Percentiles rank a stretch among this genome's conserved stretches.
Conservation (phyloP, 257 asterid species). For the Nicotiana benthamiana region DNA sequence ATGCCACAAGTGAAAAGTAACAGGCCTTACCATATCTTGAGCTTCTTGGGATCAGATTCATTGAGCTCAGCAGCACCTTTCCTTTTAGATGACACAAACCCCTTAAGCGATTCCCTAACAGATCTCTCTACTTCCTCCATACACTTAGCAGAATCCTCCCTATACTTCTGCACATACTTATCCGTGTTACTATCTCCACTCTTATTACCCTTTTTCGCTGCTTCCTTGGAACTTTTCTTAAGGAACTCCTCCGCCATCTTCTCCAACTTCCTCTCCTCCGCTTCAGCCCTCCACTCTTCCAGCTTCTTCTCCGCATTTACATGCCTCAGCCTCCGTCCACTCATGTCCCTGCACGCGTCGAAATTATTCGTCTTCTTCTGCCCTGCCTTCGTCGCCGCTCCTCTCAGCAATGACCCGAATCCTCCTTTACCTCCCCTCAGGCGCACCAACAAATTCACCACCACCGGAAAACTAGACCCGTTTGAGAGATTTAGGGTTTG, state of each 20-base stretch:
- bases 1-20: not conserved
- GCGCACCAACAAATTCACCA: conserved; percentile 46
- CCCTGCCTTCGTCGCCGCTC: conserved; percentile 97
- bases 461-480: conserved; percentile 28
- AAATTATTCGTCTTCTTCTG: conserved; percentile 94
- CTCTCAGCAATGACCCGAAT: conserved; percentile 83
- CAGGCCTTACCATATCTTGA: conserved; percentile 61
- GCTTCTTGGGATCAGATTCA: conserved; percentile 38
- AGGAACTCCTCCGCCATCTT: conserved; percentile 80
- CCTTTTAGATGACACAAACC: conserved; percentile 44
- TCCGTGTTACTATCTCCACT: conserved; percentile 32
- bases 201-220: conserved; percentile 42
- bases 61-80: conserved; percentile 22
- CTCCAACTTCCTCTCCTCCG: conserved; percentile 84
- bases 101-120: conserved; percentile 63
- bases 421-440: conserved; percentile 98
- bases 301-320: conserved; percentile 96
- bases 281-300: conserved; percentile 91
- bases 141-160: conserved; percentile 74
- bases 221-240: conserved; percentile 65
- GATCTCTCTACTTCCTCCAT: conserved; percentile 81
- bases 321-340: conserved; percentile 92
- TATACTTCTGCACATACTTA: conserved; percentile 79
- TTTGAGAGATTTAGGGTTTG: conserved; percentile 24
- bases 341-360: conserved; percentile 98